Evolutionary conservation across 2,329 filamentous ascomycete genomes (phyloP), one percentile per base, ranked within the genome.

Genomic region (Calonectria pauciramosa): DNA sequence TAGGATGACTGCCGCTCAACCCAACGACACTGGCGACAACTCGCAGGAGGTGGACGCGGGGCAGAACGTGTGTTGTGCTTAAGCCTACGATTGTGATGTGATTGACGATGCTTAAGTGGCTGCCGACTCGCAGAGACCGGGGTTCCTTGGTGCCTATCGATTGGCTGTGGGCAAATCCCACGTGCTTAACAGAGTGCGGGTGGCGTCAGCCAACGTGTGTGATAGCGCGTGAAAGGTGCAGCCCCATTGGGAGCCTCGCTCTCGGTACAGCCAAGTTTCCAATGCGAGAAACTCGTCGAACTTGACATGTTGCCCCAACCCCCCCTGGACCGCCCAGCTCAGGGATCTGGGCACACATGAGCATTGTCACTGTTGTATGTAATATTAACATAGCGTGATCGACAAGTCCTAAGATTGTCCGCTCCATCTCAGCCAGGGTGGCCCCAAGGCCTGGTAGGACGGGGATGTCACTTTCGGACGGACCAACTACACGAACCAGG

Each of bases 141-240:
- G 26, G 52, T 68, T 52, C 60, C 68, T 65, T 38, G 56, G 68
- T 65, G 7, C 36, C 18, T 38, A 63, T 51, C 47, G 59, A 70
- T 65, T 70, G 68, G 68, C 34, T 18, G 20, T 30, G 28, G 59
- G 44, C 23, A 28, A 65, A 60, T 70, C 36, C 68, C 68, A 70
- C 68, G 68, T 70, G 68, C 68, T 65, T 32, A 49, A 38, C 56
- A 49, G 68, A 63, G 59, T 70, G 66, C 60, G 38, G 60, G 34
- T 64, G 59, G 38, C 23, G 36, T 36, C 49, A 36, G 28, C 47
- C 41, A 38, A 44, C 68, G 34, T 23, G 68, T 64, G 56, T 54
- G 68, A 70, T 49, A 52, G 56, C 49, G 32, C 14, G n/a, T n/a
- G 38, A 44, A 20, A 16, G 26, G 30, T 23, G 56, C 23, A 64